These are phyloP conservation scores for Populus davidiana DNA, from an alignment of 345 rosid genomes.

Conservation along the genomic window DNA sequence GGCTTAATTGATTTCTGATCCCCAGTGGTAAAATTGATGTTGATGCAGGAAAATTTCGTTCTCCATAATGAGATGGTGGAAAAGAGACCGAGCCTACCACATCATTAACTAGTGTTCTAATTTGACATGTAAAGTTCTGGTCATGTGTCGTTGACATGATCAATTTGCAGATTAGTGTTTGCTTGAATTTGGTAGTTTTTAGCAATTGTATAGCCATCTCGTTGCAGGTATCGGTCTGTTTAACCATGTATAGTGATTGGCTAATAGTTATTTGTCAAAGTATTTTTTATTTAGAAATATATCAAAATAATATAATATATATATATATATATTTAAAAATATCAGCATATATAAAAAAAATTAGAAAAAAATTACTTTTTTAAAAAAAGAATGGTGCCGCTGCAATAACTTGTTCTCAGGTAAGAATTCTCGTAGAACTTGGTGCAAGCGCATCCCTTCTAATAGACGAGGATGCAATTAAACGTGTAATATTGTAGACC, in stretches of 20 bases:
- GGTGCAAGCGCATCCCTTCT: neutral
- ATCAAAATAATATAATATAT: too few relatives aligned
- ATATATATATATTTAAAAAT: too few relatives aligned
- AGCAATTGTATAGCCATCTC: conserved; percentile 6
- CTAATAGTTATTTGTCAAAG: too few relatives aligned
- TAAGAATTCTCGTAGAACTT: neutral
- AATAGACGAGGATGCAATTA: neutral
- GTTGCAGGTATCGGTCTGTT: neutral
- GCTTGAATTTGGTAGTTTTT: conserved; percentile 18
- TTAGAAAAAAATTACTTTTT: too few relatives aligned
- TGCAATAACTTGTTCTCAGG: too few relatives aligned
- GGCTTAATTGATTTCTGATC: neutral
- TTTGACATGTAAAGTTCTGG: conserved; percentile 57
- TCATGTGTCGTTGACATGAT: conserved; percentile 29
- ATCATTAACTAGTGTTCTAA: conserved; percentile 50
- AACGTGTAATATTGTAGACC: neutral
- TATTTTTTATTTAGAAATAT: too few relatives aligned
- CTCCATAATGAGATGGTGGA: conserved; percentile 75
- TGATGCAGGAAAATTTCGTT: conserved; percentile 76
- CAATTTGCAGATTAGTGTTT: conserved; percentile 29
- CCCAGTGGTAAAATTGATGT: neutral
- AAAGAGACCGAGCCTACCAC: conserved; percentile 86
- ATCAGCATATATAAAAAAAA: too few relatives aligned
- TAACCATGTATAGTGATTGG: neutral
- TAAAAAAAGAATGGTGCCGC: too few relatives aligned